Percentiles rank a stretch among this genome's conserved stretches.
Conservation (phyloP, 345 rosid species). For the Nasturtium officinale region DNA sequence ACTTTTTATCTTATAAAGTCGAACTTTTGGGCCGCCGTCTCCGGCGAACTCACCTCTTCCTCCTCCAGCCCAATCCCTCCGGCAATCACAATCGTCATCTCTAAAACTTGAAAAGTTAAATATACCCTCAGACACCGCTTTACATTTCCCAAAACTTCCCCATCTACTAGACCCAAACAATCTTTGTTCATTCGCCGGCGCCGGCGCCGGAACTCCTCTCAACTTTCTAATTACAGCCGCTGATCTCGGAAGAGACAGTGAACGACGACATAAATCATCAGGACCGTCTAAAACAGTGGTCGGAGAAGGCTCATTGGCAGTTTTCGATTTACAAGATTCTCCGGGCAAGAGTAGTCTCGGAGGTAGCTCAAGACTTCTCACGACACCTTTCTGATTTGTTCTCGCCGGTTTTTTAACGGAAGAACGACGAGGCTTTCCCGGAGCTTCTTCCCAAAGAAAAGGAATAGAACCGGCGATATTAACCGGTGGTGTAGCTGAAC, state of each 20-base stretch:
- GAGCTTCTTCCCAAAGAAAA: conserved; percentile 91
- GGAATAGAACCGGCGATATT: conserved; percentile 64
- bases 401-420: conserved; percentile 14
- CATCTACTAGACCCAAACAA: conserved; percentile 56
- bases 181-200: conserved; percentile 39
- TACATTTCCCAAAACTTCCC: conserved; percentile 51
- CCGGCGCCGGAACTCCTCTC: conserved; percentile 41
- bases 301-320: conserved; percentile 51
- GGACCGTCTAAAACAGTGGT: conserved; percentile 64
- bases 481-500: conserved; percentile 64
- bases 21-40: conserved; percentile 46
- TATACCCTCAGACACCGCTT: conserved; percentile 36
- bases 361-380: conserved; percentile 63
- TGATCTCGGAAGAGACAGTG: conserved; percentile 38
- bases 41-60: conserved; percentile 4
- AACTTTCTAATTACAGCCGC: conserved; percentile 43
- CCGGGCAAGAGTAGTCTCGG: conserved; percentile 55
- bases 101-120: conserved; percentile 39
- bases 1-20: conserved; percentile 51
- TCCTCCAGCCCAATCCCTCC: conserved; percentile 24
- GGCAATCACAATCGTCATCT: background rate
- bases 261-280: conserved; percentile 43
- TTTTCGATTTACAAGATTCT: conserved; percentile 29
- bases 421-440: conserved; percentile 72
- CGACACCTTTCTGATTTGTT: conserved; percentile 31